These are phyloP conservation scores for Lipomyces spencermartinsiae DNA, from an alignment of 805 yeast genomes.

Conservation along the genomic window DNA sequence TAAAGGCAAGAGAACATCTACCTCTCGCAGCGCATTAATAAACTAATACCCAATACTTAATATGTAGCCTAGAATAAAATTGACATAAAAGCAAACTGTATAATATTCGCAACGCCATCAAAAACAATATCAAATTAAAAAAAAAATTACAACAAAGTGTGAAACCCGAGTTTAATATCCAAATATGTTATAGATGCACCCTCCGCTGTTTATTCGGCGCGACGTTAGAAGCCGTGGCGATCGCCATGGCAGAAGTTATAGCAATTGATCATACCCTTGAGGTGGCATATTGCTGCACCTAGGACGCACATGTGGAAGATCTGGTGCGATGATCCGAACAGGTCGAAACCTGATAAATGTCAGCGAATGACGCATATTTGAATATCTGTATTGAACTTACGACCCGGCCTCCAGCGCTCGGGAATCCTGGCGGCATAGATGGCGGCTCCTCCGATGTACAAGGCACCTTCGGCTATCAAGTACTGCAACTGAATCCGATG, in stretches of 20 bases:
- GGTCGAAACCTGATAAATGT: constrained; percentile 54
- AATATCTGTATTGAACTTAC: constrained; percentile 55
- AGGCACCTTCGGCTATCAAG: constrained; percentile 71
- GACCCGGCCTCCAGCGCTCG: constrained; percentile 69
- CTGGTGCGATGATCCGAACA: constrained; percentile 76
- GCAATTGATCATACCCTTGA: constrained; percentile 63
- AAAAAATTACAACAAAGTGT: neutral
- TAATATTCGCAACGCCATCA: neutral
- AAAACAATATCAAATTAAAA: no score
- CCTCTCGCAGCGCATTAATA: neutral
- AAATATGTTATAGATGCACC: neutral
- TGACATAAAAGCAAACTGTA: neutral
- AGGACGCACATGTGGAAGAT: constrained; percentile 62
- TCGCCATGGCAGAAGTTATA: constrained; percentile 49
- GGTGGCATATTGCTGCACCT: constrained; percentile 65
- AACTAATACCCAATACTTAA: neutral
- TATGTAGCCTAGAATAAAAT: neutral
- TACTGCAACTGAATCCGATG: constrained; percentile 63
- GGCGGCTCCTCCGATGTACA: constrained; percentile 79
- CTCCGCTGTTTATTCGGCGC: neutral
- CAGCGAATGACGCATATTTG: neutral
- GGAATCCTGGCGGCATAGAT: constrained; percentile 82
- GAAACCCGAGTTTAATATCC: neutral
- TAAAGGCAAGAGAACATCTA: neutral
- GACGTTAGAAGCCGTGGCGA: constrained; percentile 21